phyloP scores from a whole-genome alignment of 1,284 basidiomycete genomes.

The Heterobasidion parviporum region DNA sequence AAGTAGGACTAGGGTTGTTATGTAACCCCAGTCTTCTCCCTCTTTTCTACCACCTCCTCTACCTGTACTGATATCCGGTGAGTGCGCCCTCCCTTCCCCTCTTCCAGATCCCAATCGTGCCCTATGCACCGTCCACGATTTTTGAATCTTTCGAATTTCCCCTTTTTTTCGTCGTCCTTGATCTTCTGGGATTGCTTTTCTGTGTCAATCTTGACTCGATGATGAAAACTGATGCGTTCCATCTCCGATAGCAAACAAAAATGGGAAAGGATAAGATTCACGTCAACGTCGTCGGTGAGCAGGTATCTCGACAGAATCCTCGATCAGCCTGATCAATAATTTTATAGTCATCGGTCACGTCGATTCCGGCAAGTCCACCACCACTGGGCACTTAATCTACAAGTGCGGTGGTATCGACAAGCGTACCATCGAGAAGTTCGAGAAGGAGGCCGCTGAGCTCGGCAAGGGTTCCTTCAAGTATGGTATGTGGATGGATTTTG shows the following conservation, averaged over 20 bases:
- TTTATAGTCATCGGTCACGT: conserved; percentile 88
- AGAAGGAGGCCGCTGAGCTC: conserved; percentile 99
- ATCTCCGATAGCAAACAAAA: conserved; percentile 35
- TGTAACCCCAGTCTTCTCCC: neutral
- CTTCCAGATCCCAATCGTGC: neutral
- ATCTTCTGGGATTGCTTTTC: neutral
- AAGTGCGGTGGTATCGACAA: conserved; percentile 99
- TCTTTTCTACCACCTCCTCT: neutral
- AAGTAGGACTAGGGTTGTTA: neutral
- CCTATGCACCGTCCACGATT: conserved; percentile 6
- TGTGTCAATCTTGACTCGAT: neutral
- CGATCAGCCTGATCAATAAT: conserved; percentile 5
- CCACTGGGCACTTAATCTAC: conserved; percentile 99
- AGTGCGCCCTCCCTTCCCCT: conserved; percentile 2
- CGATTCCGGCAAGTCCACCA: conserved; percentile 98
- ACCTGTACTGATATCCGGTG: conserved; percentile 6
- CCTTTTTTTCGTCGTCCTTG: neutral
- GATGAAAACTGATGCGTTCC: conserved; percentile 19
- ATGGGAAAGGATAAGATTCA: conserved; percentile 88
- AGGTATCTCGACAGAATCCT: conserved; percentile 11
- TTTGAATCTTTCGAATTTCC: neutral
- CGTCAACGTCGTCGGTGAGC: conserved; percentile 87
- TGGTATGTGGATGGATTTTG: conserved; percentile 42
- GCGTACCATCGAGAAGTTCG: conserved; percentile 99
- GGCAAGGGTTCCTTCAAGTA: conserved; percentile 99